Evolutionary conservation across 768 basidiomycete species (phyloP).

Genomic region (Macrolepiota dolichaula): DNA sequence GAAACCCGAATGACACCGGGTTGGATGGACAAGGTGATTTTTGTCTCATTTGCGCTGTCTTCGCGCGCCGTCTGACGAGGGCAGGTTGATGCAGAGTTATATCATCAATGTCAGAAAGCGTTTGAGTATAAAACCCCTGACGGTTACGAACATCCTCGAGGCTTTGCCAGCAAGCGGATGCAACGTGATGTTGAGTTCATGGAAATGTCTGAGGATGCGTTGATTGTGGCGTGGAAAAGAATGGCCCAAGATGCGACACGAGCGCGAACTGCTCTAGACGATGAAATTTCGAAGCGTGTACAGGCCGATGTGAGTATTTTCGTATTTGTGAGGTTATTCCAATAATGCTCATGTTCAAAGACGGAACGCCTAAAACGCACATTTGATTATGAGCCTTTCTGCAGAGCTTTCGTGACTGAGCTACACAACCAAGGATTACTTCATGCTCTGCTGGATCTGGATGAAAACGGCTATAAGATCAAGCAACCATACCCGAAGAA

Average conservation of each 20-base stretch:
- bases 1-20: slow-evolving; percentile 40
- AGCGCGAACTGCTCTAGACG: slow-evolving; percentile 41
- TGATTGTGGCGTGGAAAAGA: slow-evolving; percentile 42
- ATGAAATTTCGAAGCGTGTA: slow-evolving; percentile 43
- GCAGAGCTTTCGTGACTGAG: slow-evolving; percentile 39
- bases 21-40: slow-evolving; percentile 36
- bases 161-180: slow-evolving; percentile 45
- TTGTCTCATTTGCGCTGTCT: background rate
- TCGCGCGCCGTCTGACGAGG: background rate
- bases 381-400: slow-evolving; percentile 62
- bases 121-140: slow-evolving; percentile 19
- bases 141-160: slow-evolving; percentile 27
- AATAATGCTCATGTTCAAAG: slow-evolving; percentile 24
- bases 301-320: slow-evolving; percentile 39
- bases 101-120: slow-evolving; percentile 22
- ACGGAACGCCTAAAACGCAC: slow-evolving; percentile 56
- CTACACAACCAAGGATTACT: slow-evolving; percentile 47
- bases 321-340: background rate
- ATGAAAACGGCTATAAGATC: slow-evolving; percentile 29
- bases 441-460: slow-evolving; percentile 36
- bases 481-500: background rate
- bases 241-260: slow-evolving; percentile 39
- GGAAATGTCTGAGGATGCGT: slow-evolving; percentile 34
- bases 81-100: slow-evolving; percentile 39
- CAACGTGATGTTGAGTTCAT: slow-evolving; percentile 39